Evolutionary conservation across 2,329 filamentous ascomycete genomes (phyloP), one percentile per base, ranked within the genome.

Genomic region (Aspergillus felis): DNA sequence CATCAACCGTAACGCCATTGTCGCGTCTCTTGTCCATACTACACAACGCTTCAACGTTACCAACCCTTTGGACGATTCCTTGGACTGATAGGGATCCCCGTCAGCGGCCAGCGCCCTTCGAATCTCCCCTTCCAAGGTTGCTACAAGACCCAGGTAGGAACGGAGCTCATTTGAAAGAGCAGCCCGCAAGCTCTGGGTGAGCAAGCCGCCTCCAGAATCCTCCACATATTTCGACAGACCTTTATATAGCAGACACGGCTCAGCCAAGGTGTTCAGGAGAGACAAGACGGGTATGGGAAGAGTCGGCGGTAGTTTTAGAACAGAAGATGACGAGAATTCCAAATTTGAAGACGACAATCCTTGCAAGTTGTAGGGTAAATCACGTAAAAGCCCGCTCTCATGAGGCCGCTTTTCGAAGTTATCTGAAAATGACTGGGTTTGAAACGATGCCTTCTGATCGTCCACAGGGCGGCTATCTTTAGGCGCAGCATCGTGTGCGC

Each of bases 1-100:
- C 89, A 99, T 92, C 55, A 99, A 79, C 17, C 94, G 86, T 64
- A 99, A 76, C 0, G 92, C 94, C 88, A 97, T 95, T 1, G 94
- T 99, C 6, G 94, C 91, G 74, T 99, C 95, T 64, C 93, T 86
- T 8, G 92, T 97, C 95, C 95, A 99, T 25, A 99, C 89, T 2
- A 99, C 89, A 67, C 93, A 97, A 71, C 94, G 83, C 74, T 97
- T 97, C 52, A 99, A 79, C 0, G 94, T 99, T 14, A 99, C 93
- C 1, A 92, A 92, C 0, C 90, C 88, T 66, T 92, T 94, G 5
- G 91, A 88, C 54, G 95, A 86, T 1, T 88, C 88, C 48, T 84
- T 83, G 50, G 87, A 82, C 2, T 89, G 85, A 3, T 84, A 84
- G 38, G 62, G 60, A 42, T 71, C 68, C 22, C 70, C 86, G n/a